These are phyloP conservation scores for Cytospora piceae DNA, from an alignment of 2,329 filamentous ascomycete genomes.

Conservation along the genomic window DNA sequence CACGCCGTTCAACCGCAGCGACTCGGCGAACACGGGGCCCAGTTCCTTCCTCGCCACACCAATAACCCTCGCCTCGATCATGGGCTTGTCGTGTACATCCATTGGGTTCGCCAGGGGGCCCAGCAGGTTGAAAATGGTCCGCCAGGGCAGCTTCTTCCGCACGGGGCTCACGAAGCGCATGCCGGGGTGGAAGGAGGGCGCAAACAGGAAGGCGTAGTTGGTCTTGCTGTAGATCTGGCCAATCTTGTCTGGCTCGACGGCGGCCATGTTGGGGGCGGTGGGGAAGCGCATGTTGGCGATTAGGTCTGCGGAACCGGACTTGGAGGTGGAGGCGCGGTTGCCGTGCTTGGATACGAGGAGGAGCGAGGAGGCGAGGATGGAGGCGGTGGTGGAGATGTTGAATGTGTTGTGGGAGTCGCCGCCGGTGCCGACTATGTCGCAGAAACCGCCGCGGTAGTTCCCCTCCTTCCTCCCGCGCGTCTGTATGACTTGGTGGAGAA, in stretches of 20 bases:
- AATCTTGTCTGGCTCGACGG: slow-evolving; percentile 74
- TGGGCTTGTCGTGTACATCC: slow-evolving; percentile 56
- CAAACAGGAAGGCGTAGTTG: slow-evolving; percentile 96
- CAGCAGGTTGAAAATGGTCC: slow-evolving; percentile 97
- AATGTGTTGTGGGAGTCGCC: slow-evolving; percentile 97
- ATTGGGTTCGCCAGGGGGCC: slow-evolving; percentile 91
- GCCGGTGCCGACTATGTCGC: slow-evolving; percentile 96
- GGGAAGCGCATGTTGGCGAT: slow-evolving; percentile 72
- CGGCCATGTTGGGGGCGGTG: slow-evolving; percentile 71
- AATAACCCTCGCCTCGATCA: slow-evolving; percentile 88
- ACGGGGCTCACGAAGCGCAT: slow-evolving; percentile 89
- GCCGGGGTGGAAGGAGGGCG: slow-evolving; percentile 93
- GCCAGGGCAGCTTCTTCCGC: slow-evolving; percentile 85
- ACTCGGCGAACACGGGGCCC: slow-evolving; percentile 86
- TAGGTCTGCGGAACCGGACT: slow-evolving; percentile 93
- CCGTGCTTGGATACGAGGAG: slow-evolving; percentile 93
- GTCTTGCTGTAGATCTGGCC: slow-evolving; percentile 73
- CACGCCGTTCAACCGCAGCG: slow-evolving; percentile 74
- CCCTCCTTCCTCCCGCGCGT: slow-evolving; percentile 68
- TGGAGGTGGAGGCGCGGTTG: slow-evolving; percentile 92
- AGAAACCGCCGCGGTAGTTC: slow-evolving; percentile 78
- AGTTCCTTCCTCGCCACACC: slow-evolving; percentile 88
- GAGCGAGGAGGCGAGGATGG: slow-evolving; percentile 84
- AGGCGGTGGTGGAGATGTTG: slow-evolving; percentile 95
- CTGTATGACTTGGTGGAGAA: slow-evolving; percentile 64